Evolutionary conservation across 1,139 yeast genomes (phyloP), one percentile per base, ranked within the genome.

Genomic region (Scheffersomyces parashehatae): DNA sequence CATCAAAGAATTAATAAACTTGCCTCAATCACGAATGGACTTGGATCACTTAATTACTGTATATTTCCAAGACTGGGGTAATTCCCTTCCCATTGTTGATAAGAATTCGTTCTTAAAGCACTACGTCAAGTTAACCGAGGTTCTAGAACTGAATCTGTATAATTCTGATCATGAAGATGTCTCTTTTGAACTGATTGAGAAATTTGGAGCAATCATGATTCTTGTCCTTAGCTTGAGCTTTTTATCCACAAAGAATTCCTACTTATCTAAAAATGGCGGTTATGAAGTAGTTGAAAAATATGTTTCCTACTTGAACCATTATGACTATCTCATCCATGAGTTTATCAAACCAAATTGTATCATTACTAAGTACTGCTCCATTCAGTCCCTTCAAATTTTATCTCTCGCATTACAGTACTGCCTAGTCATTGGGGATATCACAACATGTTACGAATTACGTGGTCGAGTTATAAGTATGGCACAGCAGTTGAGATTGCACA

Each of bases 401-500:
- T 67, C 88, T 0, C 69, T 90, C 47, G 83, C 93, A 2, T 67
- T 85, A 35, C 81, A 86, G 47, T 88, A 88, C 58, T 84, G 88
- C 54, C 67, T 87, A 36, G 85, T 83, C 32, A 79, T 81, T 7
- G 95, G 96, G 12, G 90, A 87, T 60, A 77, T 83, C 34, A 77
- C 82, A 11, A 83, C 89, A 1, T 77, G 90, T 46, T 89, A 88
- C 67, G 86, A 84, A 46, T 71, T 85, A 37, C 73, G 96, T 48
- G 91, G 93, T 36, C 72, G 85, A 53, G 83, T 86, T 6, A 82
- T 85, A 5, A 83, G 90, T 26, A 86, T 88, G 91, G 85, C 93
- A 2, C 96, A 88, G 56, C 95, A 90, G 53, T 68, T 90, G 43
- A 80, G 97, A 53, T 71, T 90, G 41, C 96, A 89, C 59, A 76